Conservation (phyloP, 306 rosid species). For the Cicer chorassanicum region DNA sequence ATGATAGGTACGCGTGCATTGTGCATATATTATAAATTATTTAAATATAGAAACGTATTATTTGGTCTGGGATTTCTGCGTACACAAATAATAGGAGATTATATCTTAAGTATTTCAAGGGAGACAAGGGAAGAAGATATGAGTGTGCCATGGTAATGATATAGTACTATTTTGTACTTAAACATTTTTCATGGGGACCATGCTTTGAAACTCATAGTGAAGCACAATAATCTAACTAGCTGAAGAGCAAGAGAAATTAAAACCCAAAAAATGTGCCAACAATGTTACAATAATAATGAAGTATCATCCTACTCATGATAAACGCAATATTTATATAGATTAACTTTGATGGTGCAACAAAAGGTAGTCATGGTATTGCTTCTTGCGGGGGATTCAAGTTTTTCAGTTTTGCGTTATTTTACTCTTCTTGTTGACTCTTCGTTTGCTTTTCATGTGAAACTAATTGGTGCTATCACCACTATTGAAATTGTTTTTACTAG, state of each 20-base stretch:
- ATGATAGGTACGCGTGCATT: constrained; percentile 37
- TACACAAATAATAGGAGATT: constrained; percentile 36
- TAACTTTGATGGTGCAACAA: no score
- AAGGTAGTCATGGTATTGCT: no score
- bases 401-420: no score
- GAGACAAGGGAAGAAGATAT: constrained; percentile 39
- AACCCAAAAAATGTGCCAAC: neutral
- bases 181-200: constrained; percentile 42
- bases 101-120: constrained; percentile 19
- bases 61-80: constrained; percentile 42
- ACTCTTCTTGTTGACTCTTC: no score
- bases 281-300: neutral
- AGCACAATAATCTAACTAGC: constrained; percentile 23
- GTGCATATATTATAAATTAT: constrained; percentile 3
- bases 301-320: neutral
- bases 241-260: constrained; percentile 2
- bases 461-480: no score
- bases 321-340: no score
- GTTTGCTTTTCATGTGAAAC: no score
- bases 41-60: constrained; percentile 35
- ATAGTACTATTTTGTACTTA: neutral
- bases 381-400: no score
- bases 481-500: no score
- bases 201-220: constrained; percentile 24
- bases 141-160: neutral